A percentile compares a stretch with the other conserved stretches of the same genome.
Conservation (phyloP, 495 filamentous ascomycete genomes). For the Jackrogersella multiformis region DNA sequence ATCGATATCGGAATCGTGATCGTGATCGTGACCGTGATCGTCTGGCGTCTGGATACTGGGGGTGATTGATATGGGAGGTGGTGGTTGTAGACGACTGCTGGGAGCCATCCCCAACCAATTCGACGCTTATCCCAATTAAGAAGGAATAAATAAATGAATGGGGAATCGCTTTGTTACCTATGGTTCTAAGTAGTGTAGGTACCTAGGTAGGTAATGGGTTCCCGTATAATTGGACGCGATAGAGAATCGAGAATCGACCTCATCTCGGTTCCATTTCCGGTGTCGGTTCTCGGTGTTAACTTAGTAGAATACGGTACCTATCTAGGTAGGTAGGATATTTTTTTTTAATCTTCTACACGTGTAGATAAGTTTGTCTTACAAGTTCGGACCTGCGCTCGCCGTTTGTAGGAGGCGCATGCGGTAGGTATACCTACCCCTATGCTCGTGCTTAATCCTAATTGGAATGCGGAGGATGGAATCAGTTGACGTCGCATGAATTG, state of each 20-base stretch:
- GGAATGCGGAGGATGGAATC: slow-evolving; percentile 32
- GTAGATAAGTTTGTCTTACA: slow-evolving; percentile 26
- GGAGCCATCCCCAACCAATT: slow-evolving; percentile 38
- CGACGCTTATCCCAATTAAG: slow-evolving; percentile 41
- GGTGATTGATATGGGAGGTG: slow-evolving; percentile 43
- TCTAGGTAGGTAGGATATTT: no score
- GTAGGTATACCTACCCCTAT: no score
- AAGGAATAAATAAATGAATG: slow-evolving; percentile 30
- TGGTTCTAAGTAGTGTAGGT: no score
- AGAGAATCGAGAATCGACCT: slow-evolving; percentile 23
- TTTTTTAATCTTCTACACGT: no score
- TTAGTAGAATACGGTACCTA: slow-evolving; percentile 6
- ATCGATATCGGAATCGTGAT: not conserved
- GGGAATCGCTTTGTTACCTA: slow-evolving; percentile 28
- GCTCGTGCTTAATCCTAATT: slow-evolving; percentile 24
- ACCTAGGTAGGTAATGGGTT: slow-evolving; percentile 37
- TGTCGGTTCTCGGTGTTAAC: not conserved
- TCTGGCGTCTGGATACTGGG: slow-evolving; percentile 45
- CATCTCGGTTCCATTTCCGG: slow-evolving; percentile 30
- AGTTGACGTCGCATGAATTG: slow-evolving; percentile 39
- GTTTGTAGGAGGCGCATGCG: slow-evolving; percentile 25
- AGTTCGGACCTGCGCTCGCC: slow-evolving; percentile 3
- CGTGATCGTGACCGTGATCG: slow-evolving; percentile 14
- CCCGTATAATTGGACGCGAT: slow-evolving; percentile 28
- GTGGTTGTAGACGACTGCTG: slow-evolving; percentile 31